Evolutionary conservation across 495 filamentous ascomycete species (phyloP), one percentile per base, ranked within the genome.

Genomic region (Clavariopsis aquatica): DNA sequence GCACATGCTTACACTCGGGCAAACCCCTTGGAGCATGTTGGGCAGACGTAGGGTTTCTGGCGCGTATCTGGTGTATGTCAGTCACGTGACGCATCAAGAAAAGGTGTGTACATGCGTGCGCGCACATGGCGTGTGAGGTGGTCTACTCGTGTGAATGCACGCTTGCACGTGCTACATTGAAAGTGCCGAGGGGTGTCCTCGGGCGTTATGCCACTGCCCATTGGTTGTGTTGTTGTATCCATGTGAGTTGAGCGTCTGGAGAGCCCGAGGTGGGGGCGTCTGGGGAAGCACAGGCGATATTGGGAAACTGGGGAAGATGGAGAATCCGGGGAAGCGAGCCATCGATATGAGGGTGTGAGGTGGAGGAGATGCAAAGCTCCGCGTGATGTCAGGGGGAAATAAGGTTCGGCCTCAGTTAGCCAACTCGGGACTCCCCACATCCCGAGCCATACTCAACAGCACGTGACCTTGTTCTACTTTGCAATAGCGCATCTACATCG

Each of bases 41-140:
- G 61, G 59, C 73, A 75, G 38, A 69, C 56, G 46, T 72, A 74
- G 7, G 73, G 71, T 45, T 72, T 72, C 41, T 74, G 70, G 52
- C 70, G 67, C 12, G 72, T 73, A 43, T 74, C 68, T 70, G 24
- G 20, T n/a, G 8, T 12, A n/a, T 3, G 27, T 57, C 0, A 57
- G 60, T 51, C 36, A 55, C 29, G 13, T 54, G 49, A 51, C 27
- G 31, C 27, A 7, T 17, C 17, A 26, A n/a, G 1, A 12, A 27
- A 19, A 22, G 9, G 22, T 20, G n/a, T 17, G 26, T 28, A 63
- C 67, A 6, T 43, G 66, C 67, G 73, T 55, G 69, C 62, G 23
- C 73, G 66, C 2, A 75, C 71, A 63, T 75, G 73, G 17, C 73
- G 69, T 24, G 64, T 64, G 17, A 75, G 59, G 53, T 74, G 69